Conservation (phyloP, 2,329 filamentous ascomycete species). For the Paramyrothecium sp. region DNA sequence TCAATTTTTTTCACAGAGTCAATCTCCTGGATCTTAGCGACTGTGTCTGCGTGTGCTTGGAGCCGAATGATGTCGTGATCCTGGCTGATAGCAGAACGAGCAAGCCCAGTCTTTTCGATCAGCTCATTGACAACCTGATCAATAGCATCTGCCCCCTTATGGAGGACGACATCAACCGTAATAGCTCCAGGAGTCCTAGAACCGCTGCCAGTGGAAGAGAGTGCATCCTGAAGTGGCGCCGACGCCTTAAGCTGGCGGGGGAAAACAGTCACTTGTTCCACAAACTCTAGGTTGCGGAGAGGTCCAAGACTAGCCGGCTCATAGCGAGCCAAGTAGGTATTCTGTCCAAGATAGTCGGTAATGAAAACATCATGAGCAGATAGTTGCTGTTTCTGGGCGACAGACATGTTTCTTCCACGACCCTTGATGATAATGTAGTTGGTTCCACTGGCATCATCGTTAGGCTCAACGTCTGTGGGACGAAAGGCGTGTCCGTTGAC, state of each 20-base stretch:
- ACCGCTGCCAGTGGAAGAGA: neutral
- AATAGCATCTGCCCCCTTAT: neutral
- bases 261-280: neutral
- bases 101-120: neutral
- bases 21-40: neutral
- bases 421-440: neutral
- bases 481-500: neutral
- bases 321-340: neutral
- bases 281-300: neutral
- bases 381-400: neutral
- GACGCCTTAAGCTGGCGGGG: neutral
- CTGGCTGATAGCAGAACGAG: neutral
- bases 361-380: neutral
- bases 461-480: neutral
- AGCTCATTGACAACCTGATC: neutral
- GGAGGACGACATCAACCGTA: neutral
- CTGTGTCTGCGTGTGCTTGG: neutral
- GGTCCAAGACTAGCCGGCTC: neutral
- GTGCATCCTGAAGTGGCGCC: neutral
- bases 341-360: neutral
- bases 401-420: neutral
- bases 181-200: neutral
- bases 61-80: conserved; percentile 2
- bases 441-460: neutral
- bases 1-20: conserved; percentile 1